phyloP scores from a whole-genome alignment of 768 basidiomycete genomes.

The Kondoa subrosea region DNA sequence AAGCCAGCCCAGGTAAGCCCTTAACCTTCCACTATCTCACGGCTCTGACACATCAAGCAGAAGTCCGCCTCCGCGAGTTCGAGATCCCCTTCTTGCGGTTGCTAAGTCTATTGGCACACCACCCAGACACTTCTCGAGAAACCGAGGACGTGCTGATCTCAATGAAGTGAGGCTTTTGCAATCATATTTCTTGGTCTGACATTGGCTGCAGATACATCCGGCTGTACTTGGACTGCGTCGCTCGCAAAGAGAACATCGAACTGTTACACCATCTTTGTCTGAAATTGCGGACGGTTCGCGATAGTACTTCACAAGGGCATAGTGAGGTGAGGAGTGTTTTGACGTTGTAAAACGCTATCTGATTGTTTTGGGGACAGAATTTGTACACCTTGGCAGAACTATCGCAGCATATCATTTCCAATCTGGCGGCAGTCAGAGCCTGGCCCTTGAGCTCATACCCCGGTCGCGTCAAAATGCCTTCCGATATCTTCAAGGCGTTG shows the following conservation, averaged over 20 bases:
- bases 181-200: neutral
- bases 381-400: constrained; percentile 75
- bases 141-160: constrained; percentile 58
- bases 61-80: constrained; percentile 36
- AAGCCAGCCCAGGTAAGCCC: neutral
- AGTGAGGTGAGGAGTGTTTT: constrained; percentile 44
- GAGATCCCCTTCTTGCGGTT: constrained; percentile 73
- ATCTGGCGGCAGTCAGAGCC: constrained; percentile 42
- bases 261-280: constrained; percentile 65
- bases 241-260: constrained; percentile 61
- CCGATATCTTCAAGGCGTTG: constrained; percentile 61
- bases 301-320: constrained; percentile 48
- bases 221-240: constrained; percentile 65
- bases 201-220: constrained; percentile 53
- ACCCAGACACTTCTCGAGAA: constrained; percentile 62
- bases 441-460: constrained; percentile 71
- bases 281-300: constrained; percentile 73
- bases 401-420: constrained; percentile 70
- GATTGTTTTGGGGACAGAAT: constrained; percentile 40
- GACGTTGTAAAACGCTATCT: neutral
- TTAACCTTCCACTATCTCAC: neutral
- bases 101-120: constrained; percentile 74
- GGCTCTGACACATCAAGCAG: constrained; percentile 28
- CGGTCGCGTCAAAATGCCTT: constrained; percentile 58
- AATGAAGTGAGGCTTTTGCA: constrained; percentile 46